A percentile compares a stretch with the other conserved stretches of the same genome.
Evolutionary conservation across 2,329 filamentous ascomycete genomes (phyloP).

Genomic region (Zalaria obscura): DNA sequence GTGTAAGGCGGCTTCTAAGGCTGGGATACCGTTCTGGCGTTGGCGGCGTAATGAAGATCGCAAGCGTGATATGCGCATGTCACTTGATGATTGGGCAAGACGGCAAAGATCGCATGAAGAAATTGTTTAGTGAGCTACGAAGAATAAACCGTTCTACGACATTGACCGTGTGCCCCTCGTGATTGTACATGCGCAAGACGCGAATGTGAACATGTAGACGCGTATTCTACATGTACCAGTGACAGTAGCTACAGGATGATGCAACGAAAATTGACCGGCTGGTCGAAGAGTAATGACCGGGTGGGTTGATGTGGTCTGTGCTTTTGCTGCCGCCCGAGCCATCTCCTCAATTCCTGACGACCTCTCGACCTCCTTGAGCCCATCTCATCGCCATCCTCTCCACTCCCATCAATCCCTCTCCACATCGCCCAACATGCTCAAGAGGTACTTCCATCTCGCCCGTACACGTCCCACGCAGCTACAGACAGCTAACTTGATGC

Average conservation of each 20-base stretch:
- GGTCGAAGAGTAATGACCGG: no score
- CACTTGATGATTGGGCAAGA: background rate
- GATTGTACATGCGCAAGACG: no score
- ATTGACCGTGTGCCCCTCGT: no score
- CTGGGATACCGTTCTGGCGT: background rate
- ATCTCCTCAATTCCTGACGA: no score
- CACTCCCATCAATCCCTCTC: slow-evolving; percentile 9
- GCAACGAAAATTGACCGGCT: no score
- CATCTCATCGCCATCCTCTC: slow-evolving; percentile 3
- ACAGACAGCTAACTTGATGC: slow-evolving; percentile 21
- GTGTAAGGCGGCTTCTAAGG: background rate
- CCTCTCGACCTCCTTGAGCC: no score
- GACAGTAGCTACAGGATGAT: no score
- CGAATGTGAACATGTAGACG: no score
- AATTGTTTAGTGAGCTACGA: background rate
- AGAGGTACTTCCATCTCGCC: slow-evolving; percentile 44
- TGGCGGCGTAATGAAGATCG: background rate
- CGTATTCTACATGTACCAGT: no score
- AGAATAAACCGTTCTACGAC: no score
- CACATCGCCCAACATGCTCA: slow-evolving; percentile 67
- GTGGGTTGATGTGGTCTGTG: no score
- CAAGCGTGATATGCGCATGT: background rate
- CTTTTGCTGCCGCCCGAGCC: no score
- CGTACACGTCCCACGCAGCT: slow-evolving; percentile 5
- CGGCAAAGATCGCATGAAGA: background rate